Evolutionary conservation across 1,284 basidiomycete species (phyloP).

Genomic region (Moniliophthora roreri): DNA sequence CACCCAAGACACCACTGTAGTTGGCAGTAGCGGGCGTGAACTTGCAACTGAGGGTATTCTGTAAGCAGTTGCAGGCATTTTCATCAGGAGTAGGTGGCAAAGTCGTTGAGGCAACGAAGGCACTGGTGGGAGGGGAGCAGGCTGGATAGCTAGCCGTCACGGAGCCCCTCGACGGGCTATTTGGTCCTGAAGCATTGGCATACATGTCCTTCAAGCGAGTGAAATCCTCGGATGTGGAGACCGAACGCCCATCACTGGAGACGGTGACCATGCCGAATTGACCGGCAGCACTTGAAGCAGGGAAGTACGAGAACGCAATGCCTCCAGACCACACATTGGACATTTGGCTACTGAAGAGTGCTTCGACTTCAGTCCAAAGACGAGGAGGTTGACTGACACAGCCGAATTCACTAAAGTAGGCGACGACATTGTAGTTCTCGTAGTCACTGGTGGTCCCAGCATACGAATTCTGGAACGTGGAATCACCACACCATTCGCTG

Average conservation of each 20-base stretch:
- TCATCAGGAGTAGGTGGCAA: slow-evolving; percentile 86
- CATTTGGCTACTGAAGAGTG: slow-evolving; percentile 76
- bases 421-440: slow-evolving; percentile 72
- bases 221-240: slow-evolving; percentile 71
- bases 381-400: slow-evolving; percentile 67
- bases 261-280: slow-evolving; percentile 87
- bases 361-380: slow-evolving; percentile 78
- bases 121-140: slow-evolving; percentile 64
- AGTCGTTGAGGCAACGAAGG: slow-evolving; percentile 63
- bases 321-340: slow-evolving; percentile 85
- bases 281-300: slow-evolving; percentile 60
- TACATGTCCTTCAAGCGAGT: slow-evolving; percentile 65
- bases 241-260: slow-evolving; percentile 57
- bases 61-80: slow-evolving; percentile 77
- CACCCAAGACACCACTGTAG: slow-evolving; percentile 63
- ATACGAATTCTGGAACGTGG: slow-evolving; percentile 59
- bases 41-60: slow-evolving; percentile 66
- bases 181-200: slow-evolving; percentile 50
- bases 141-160: slow-evolving; percentile 56
- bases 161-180: slow-evolving; percentile 57
- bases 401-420: slow-evolving; percentile 92
- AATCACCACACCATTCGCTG: slow-evolving; percentile 81
- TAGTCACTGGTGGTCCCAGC: slow-evolving; percentile 52
- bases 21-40: slow-evolving; percentile 66
- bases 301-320: slow-evolving; percentile 88